These are phyloP conservation scores for Colletotrichum filicis DNA, from an alignment of 2,329 filamentous ascomycete genomes.

Conservation along the genomic window DNA sequence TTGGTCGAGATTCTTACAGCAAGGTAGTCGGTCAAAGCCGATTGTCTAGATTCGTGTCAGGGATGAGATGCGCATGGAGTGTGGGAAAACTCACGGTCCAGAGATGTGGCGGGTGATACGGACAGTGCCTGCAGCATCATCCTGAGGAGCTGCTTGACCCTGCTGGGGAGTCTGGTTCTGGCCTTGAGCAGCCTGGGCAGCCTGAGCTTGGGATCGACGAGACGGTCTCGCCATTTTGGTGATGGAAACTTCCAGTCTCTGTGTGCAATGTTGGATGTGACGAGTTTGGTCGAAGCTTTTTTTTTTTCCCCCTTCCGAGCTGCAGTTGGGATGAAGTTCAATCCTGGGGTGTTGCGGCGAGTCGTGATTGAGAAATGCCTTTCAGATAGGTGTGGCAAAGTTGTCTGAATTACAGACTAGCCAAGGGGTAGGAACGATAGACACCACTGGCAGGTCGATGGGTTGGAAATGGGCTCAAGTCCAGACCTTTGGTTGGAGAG, in stretches of 20 bases:
- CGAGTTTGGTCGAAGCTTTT: background rate
- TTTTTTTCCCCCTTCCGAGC: background rate
- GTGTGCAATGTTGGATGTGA: background rate
- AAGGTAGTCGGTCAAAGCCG: constrained; percentile 64
- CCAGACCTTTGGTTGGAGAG: background rate
- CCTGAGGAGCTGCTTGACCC: constrained; percentile 18
- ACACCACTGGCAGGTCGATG: background rate
- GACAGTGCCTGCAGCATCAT: background rate
- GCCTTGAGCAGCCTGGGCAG: background rate
- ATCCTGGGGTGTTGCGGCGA: background rate
- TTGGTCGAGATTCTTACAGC: constrained; percentile 48
- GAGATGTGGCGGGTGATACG: constrained; percentile 25
- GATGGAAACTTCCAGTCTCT: background rate
- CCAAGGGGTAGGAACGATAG: background rate
- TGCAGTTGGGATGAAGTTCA: background rate
- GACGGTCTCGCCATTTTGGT: background rate
- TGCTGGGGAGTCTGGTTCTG: background rate
- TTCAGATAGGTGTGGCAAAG: background rate
- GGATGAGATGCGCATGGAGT: background rate
- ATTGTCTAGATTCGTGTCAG: constrained; percentile 50
- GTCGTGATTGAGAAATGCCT: background rate
- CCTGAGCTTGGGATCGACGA: constrained; percentile 16
- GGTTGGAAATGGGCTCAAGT: background rate
- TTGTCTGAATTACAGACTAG: background rate
- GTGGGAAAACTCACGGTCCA: constrained; percentile 23